phyloP scores from a whole-genome alignment of 805 yeast species.

The Debaryomyces prosopidis region DNA sequence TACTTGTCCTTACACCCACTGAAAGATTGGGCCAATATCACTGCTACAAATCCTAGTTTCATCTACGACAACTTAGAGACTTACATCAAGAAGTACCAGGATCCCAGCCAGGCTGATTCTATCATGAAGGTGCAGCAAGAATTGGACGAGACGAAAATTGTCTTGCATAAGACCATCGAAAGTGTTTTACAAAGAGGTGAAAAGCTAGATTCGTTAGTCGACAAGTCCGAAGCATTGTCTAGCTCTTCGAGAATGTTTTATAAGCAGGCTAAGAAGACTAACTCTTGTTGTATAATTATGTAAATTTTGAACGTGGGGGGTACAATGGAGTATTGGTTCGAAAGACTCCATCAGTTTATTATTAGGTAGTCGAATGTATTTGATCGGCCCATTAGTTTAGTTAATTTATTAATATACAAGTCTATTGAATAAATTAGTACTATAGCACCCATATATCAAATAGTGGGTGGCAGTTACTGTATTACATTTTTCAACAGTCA shows the following conservation, averaged over 20 bases:
- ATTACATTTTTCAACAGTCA: not conserved
- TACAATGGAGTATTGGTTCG: not conserved
- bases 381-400: not conserved
- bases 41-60: slow-evolving; percentile 47
- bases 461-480: not conserved
- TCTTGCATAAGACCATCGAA: slow-evolving; percentile 93
- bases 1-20: slow-evolving; percentile 81
- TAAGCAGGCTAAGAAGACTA: slow-evolving; percentile 91
- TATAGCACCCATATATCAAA: slow-evolving; percentile 1
- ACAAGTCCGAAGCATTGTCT: slow-evolving; percentile 90
- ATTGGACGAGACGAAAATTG: slow-evolving; percentile 95
- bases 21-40: slow-evolving; percentile 58
- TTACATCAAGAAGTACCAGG: slow-evolving; percentile 85
- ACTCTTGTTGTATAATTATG: slow-evolving; percentile 82
- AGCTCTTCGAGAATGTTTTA: slow-evolving; percentile 90
- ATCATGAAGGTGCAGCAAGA: slow-evolving; percentile 97
- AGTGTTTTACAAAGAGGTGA: slow-evolving; percentile 95
- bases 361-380: not conserved
- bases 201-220: slow-evolving; percentile 89
- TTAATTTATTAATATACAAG: not conserved
- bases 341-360: not conserved
- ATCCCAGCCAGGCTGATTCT: slow-evolving; percentile 96
- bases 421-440: slow-evolving; percentile 1
- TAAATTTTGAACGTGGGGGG: slow-evolving; percentile 27
- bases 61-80: slow-evolving; percentile 60